Evolutionary conservation across 2,329 filamentous ascomycete species (phyloP).

Genomic region (Pseudogymnoascus sp.): DNA sequence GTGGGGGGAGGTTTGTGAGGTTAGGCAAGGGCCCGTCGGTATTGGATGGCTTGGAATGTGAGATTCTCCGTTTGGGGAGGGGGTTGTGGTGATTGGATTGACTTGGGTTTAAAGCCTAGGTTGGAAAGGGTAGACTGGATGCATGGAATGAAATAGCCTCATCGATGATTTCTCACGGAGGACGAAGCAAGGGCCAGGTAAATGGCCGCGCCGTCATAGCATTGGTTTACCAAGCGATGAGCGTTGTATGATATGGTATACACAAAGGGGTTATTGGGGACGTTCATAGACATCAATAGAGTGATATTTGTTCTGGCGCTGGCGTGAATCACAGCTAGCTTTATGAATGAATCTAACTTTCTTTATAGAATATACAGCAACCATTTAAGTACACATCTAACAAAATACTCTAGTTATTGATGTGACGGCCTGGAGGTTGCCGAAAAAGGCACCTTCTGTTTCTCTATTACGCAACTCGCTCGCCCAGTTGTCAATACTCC

Average conservation of each 20-base stretch:
- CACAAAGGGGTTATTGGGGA: background rate
- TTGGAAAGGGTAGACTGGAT: background rate
- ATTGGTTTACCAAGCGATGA: background rate
- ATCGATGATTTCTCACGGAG: background rate
- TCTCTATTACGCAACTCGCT: background rate
- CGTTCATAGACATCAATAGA: background rate
- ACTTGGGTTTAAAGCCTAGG: background rate
- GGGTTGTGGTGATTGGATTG: background rate
- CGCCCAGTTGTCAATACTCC: background rate
- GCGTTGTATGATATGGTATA: background rate
- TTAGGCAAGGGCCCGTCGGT: background rate
- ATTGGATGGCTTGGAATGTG: background rate
- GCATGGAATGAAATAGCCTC: background rate
- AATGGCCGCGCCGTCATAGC: background rate
- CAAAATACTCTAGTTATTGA: background rate
- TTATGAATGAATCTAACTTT: background rate
- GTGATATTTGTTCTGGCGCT: background rate
- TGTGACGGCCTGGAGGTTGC: background rate
- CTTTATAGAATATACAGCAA: background rate
- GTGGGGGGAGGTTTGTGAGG: slow-evolving; percentile 26
- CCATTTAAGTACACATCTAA: background rate
- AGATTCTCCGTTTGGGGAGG: background rate
- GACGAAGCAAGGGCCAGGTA: background rate
- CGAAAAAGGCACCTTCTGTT: background rate
- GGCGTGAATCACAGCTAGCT: background rate